Evolutionary conservation across 352 stramenopile species (phyloP), one percentile per base, ranked within the genome.

Genomic region (Phytophthora pluvialis): DNA sequence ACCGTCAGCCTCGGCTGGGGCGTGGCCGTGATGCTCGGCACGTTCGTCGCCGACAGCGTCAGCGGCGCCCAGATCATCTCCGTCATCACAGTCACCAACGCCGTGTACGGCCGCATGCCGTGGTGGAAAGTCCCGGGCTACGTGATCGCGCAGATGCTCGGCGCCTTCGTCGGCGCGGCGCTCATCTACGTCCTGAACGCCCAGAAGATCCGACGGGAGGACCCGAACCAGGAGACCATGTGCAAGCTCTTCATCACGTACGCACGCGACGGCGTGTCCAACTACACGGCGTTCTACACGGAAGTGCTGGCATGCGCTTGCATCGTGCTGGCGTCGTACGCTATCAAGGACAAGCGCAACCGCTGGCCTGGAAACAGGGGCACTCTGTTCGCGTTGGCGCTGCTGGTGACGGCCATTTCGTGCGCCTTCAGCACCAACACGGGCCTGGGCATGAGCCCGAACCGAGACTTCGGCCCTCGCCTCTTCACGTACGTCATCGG

Each of bases 41-140:
- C 86, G 10, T 78, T 86, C 53, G 45, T 60, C 3, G 66, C 67
- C 1, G 77, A 78, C 5, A 77, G 69, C 21, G 51, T 82, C 5
- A 85, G 73, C 45, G 74, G 78, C 11, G 78, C 72, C 4, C 81
- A 90, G 43, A 56, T 90, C 39, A 90, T 88, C 63, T 80, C 78
- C 4, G 66, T 81, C 43, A 74, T 90, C 18, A 83, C 78, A 0
- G 38, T 86, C 47, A 72, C 78, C 26, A 75, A 82, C 32, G 78
- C 74, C 12, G 57, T 80, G 21, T 86, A 75, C 61, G 47, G 59
- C n/a, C 55, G 67, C 13, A 39, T 90, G 38, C 63, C 76, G 48
- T 85, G 75, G 77, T 58, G 60, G 59, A 84, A 86, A 39, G 64
- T 86, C 11, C 75, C 73, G 0, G 68, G 67, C 12, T 89, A 85